A percentile compares a stretch with the other conserved stretches of the same genome.
These are phyloP conservation scores for Kalaharituber pfeilii DNA, from an alignment of 2,329 filamentous ascomycete genomes.

Conservation along the genomic window DNA sequence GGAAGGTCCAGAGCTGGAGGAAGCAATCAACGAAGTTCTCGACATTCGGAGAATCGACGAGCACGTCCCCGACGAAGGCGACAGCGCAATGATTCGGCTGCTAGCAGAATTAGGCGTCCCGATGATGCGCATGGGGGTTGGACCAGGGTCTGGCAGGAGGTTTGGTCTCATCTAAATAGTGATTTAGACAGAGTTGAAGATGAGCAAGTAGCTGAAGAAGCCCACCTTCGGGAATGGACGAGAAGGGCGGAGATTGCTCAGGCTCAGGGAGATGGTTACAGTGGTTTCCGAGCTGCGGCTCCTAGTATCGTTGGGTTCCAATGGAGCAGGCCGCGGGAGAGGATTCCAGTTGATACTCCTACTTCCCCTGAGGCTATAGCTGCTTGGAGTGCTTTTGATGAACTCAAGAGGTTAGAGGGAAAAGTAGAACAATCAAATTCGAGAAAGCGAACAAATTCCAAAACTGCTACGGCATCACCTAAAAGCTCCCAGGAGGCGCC, in stretches of 20 bases:
- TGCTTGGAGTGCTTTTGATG: slow-evolving; percentile 22
- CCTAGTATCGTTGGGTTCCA: slow-evolving; percentile 7
- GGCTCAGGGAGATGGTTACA: slow-evolving; percentile 9
- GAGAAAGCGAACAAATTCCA: background rate
- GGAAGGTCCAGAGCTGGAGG: slow-evolving; percentile 26
- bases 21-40: slow-evolving; percentile 24
- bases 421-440: background rate
- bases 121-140: slow-evolving; percentile 11
- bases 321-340: background rate
- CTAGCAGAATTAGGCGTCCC: slow-evolving; percentile 11
- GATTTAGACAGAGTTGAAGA: slow-evolving; percentile 11
- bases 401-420: slow-evolving; percentile 16
- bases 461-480: slow-evolving; percentile 1
- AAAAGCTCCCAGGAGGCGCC: slow-evolving; percentile 6
- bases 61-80: slow-evolving; percentile 23
- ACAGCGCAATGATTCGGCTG: slow-evolving; percentile 11
- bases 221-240: slow-evolving; percentile 12
- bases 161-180: slow-evolving; percentile 27
- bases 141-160: slow-evolving; percentile 26
- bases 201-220: slow-evolving; percentile 7
- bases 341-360: slow-evolving; percentile 2
- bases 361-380: slow-evolving; percentile 15
- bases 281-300: slow-evolving; percentile 11
- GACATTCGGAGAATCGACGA: slow-evolving; percentile 22
- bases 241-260: slow-evolving; percentile 15